Evolutionary conservation across 2,329 filamentous ascomycete genomes (phyloP), one percentile per base, ranked within the genome.

Genomic region (Penicillium sp.): DNA sequence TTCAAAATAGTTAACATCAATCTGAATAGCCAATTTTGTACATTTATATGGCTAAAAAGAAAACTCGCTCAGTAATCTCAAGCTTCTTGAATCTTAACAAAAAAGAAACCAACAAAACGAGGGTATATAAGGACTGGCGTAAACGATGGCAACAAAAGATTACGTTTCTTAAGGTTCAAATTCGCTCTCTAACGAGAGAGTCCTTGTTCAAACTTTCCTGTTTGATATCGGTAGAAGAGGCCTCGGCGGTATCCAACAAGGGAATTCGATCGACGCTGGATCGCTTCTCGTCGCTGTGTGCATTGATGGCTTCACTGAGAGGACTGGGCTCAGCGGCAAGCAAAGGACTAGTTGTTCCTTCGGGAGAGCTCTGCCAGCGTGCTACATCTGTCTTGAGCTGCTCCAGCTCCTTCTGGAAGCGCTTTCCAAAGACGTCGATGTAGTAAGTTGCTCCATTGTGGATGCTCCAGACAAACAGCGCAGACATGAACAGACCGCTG

Each of bases 391-490:
- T 86, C 76, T 89, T 93, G 78, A 99, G 84, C 52, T 88, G 84
- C 72, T 99, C 93, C 13, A 99, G 82, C 75, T 99, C 94, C 71
- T 93, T 96, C 80, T 99, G 91, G 81, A 99, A 97, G 2, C 93
- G 86, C 69, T 90, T 96, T 54, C 95, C 94, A 73, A 97, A 99
- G 2, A 97, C 91, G 68, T 99, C 94, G 70, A 99, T 97, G 76
- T 99, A 99, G 75, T 90, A 99, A 0, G 93, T 97, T 19, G 94
- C 91, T 33, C 94, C 94, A 67, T 99, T 99, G 79, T 97, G 95
- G 56, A 97, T 89, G 67, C 91, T 95, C 92, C 93, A 97, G 43
- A 86, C 82, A 71, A 99, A 97, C n/a, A 99, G 87, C 2, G 85
- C 78, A 54, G 88, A 81, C 46, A 99, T 81, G 76, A 97, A 99